These are phyloP conservation scores for Hymenotorrendiella dingleyae DNA, from an alignment of 2,329 filamentous ascomycete genomes.

Conservation along the genomic window DNA sequence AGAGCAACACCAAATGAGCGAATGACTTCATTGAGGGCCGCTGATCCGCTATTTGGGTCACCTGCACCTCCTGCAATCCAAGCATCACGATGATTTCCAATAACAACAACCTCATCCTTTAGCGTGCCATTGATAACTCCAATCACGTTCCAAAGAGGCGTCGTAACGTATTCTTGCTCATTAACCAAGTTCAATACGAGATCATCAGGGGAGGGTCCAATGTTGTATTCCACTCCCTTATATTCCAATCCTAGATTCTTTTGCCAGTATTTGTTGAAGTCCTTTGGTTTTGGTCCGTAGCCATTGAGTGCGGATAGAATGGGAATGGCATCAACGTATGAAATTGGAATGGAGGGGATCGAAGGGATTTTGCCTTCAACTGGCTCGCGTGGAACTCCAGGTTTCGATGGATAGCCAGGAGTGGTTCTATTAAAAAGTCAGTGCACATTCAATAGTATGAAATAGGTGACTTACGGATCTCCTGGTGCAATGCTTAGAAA, in stretches of 20 bases:
- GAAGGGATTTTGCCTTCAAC: constrained; percentile 66
- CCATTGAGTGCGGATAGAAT: constrained; percentile 88
- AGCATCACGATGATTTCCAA: constrained; percentile 90
- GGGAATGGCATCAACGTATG: constrained; percentile 78
- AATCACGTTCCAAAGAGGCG: constrained; percentile 85
- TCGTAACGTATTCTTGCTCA: constrained; percentile 75
- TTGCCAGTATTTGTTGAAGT: constrained; percentile 64
- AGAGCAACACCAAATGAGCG: constrained; percentile 68
- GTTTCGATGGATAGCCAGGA: constrained; percentile 87
- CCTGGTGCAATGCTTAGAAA: constrained; percentile 66
- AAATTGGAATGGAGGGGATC: constrained; percentile 89
- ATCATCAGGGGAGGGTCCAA: constrained; percentile 61
- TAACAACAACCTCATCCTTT: constrained; percentile 78
- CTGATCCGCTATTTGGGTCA: constrained; percentile 78
- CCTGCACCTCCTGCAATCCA: constrained; percentile 82
- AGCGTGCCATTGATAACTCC: constrained; percentile 86
- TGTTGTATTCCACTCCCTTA: constrained; percentile 63
- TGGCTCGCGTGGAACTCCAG: constrained; percentile 71
- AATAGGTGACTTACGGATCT: constrained; percentile 57
- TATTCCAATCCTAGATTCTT: constrained; percentile 56
- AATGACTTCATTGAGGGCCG: constrained; percentile 72
- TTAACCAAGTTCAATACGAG: constrained; percentile 70
- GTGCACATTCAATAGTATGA: constrained; percentile 29
- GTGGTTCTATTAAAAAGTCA: constrained; percentile 65
- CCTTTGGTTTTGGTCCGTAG: constrained; percentile 69